A percentile compares a stretch with the other conserved stretches of the same genome.
Conservation (phyloP, 1,284 basidiomycete genomes). For the Austroboletus niveus region DNA sequence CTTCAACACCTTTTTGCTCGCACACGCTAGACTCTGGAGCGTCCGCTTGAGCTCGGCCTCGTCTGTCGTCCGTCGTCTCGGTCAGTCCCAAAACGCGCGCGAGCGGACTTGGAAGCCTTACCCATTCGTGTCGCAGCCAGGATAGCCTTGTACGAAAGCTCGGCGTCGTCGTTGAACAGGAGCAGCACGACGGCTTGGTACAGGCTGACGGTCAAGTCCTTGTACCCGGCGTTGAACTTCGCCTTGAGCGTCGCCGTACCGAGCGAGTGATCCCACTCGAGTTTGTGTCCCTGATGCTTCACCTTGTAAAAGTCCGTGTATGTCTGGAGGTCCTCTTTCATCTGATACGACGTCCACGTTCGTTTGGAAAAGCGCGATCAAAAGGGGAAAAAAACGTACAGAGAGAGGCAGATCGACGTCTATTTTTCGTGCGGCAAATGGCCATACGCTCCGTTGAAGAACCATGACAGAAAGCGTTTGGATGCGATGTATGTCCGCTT, state of each 20-base stretch:
- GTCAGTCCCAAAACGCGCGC: constrained; percentile 5
- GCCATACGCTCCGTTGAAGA: constrained; percentile 75
- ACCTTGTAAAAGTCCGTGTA: constrained; percentile 73
- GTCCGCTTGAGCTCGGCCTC: constrained; percentile 76
- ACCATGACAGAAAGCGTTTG: constrained; percentile 64
- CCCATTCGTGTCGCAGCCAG: constrained; percentile 73
- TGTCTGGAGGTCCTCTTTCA: constrained; percentile 63
- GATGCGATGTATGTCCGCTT: constrained; percentile 32
- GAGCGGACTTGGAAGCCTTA: constrained; percentile 37
- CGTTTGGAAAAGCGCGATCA: background rate
- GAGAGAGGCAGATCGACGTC: constrained; percentile 51
- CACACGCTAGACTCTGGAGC: constrained; percentile 90
- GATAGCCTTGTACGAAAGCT: constrained; percentile 69
- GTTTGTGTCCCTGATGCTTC: constrained; percentile 70
- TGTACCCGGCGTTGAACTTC: constrained; percentile 66
- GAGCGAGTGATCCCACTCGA: constrained; percentile 83
- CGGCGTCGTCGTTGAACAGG: constrained; percentile 79
- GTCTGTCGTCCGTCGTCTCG: constrained; percentile 43
- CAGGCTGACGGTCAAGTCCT: constrained; percentile 89
- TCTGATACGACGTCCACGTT: constrained; percentile 39
- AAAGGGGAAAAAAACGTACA: constrained; percentile 32
- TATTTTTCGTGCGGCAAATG: constrained; percentile 54
- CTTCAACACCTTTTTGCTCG: constrained; percentile 84
- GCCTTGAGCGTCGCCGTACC: constrained; percentile 75
- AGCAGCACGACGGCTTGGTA: constrained; percentile 87